Evolutionary conservation across 306 rosid species (phyloP).

Genomic region (Cicer bijugum): DNA sequence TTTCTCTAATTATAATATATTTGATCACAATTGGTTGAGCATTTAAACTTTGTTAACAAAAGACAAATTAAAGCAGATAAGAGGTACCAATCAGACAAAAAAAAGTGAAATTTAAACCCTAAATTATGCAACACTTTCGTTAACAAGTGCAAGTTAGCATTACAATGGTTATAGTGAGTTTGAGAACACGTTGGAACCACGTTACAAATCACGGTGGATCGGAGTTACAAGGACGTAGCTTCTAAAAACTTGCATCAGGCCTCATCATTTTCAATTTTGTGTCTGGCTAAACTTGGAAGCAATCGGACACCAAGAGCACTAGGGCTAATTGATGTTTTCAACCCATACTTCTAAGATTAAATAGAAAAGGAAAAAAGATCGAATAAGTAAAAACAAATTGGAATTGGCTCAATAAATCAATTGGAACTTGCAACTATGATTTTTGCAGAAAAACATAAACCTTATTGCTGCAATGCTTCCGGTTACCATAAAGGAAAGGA

Average conservation of each 20-base stretch:
- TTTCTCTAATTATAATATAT: conserved; percentile 6
- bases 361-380: not conserved
- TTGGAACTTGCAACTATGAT: not conserved
- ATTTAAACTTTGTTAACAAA: not conserved
- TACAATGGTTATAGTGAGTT: conserved; percentile 13
- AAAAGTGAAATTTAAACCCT: conserved; percentile 16
- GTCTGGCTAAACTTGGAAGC: not conserved
- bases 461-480: conserved; percentile 82
- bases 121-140: conserved; percentile 6
- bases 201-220: not conserved
- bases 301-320: not conserved
- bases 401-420: not conserved
- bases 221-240: no score
- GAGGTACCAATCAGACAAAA: conserved; percentile 13
- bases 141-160: conserved; percentile 16
- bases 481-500: conserved; percentile 83
- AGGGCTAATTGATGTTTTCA: not conserved
- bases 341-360: not conserved
- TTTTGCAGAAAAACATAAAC: conserved; percentile 35
- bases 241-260: not conserved
- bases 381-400: not conserved
- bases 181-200: not conserved
- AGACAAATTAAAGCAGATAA: conserved; percentile 10
- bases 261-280: no score
- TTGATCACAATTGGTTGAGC: conserved; percentile 10